These are phyloP conservation scores for Xanthoconium purpureum DNA, from an alignment of 768 basidiomycete species.

Conservation along the genomic window DNA sequence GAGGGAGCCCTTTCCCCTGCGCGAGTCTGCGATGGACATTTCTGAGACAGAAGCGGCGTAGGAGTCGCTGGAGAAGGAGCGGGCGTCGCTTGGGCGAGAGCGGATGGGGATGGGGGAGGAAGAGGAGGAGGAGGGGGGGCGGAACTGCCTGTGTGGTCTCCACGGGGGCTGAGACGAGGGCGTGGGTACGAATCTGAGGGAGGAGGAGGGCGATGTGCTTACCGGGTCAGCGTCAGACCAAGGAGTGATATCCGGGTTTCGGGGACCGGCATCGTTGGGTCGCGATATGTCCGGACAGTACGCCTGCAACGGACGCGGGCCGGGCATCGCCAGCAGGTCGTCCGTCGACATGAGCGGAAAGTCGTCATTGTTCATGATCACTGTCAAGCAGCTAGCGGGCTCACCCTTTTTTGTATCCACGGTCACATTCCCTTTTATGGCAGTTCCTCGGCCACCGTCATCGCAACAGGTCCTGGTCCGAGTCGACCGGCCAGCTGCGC, in stretches of 20 bases:
- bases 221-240: conserved; percentile 18
- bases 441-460: conserved; percentile 10
- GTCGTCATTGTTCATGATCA: not conserved
- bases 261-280: not conserved
- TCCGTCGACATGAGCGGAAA: conserved; percentile 9
- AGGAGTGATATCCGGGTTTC: conserved; percentile 18
- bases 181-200: conserved; percentile 8
- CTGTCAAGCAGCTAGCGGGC: too few species aligned
- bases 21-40: conserved; percentile 35
- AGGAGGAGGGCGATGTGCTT: not conserved
- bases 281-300: conserved; percentile 11
- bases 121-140: conserved; percentile 31
- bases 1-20: conserved; percentile 50
- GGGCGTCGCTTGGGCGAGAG: conserved; percentile 30
- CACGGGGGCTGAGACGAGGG: conserved; percentile 9
- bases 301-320: not conserved
- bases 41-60: conserved; percentile 32
- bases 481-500: conserved; percentile 14
- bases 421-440: conserved; percentile 9
- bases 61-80: conserved; percentile 26
- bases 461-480: conserved; percentile 11
- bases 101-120: conserved; percentile 24
- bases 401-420: conserved; percentile 1
- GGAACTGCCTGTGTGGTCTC: conserved; percentile 31
- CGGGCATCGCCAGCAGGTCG: conserved; percentile 1